phyloP scores from a whole-genome alignment of 169 alveolate genomes.

The Theileria annulata region DNA sequence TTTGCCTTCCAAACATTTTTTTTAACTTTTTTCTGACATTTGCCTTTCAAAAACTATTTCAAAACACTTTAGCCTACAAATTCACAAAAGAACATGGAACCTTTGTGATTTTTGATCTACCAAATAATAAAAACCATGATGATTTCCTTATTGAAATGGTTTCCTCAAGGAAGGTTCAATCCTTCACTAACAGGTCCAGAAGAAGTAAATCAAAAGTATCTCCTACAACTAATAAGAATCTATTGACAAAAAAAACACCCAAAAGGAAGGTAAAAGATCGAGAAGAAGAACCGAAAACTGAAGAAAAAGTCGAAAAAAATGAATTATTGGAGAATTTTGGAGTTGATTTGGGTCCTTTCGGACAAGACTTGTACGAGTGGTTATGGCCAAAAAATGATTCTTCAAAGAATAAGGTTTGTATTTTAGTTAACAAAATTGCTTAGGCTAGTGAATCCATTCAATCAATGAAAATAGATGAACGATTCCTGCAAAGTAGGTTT shows the following conservation, averaged over 20 bases:
- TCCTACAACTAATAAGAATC: neutral
- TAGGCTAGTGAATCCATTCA: slow-evolving; percentile 7
- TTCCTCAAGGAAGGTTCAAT: slow-evolving; percentile 36
- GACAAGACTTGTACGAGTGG: slow-evolving; percentile 61
- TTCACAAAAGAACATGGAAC: neutral
- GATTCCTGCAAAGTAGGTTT: slow-evolving; percentile 17
- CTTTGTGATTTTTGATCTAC: neutral
- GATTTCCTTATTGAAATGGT: slow-evolving; percentile 22
- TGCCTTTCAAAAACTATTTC: neutral
- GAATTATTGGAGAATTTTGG: slow-evolving; percentile 47
- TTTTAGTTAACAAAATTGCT: neutral
- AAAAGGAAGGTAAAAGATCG: neutral
- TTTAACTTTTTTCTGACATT: neutral
- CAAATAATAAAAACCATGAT: slow-evolving; percentile 1
- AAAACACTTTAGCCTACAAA: neutral
- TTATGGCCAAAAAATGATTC: slow-evolving; percentile 42
- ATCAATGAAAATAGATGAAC: neutral
- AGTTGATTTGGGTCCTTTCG: slow-evolving; percentile 47
- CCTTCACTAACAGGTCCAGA: slow-evolving; percentile 24
- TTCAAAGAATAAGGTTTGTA: slow-evolving; percentile 19
- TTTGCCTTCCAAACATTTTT: neutral
- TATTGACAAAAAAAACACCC: neutral
- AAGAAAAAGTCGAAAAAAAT: slow-evolving; percentile 5
- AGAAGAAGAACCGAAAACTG: neutral
- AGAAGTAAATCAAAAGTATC: slow-evolving; percentile 8